Base-by-base conservation (phyloP, 306 rosid genomes). In the Datisca glomerata region DNA sequence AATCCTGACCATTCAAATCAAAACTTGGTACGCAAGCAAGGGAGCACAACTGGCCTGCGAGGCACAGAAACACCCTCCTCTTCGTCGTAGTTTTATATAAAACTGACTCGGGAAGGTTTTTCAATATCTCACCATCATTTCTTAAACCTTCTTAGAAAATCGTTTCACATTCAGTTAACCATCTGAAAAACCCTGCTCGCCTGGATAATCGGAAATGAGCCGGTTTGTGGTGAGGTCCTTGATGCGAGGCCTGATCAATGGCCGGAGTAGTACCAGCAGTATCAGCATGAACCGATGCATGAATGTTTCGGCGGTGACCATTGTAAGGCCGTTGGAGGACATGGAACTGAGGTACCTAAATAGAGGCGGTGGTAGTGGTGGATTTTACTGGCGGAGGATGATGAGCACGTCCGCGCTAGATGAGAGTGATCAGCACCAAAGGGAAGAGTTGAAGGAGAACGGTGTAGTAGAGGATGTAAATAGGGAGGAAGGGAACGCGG, bases 331-430 rank as follows among this genome's bases (percentile, higher is more conserved):
- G 4, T 40, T 33, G 24, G 45, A 14, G 16, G 53, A 31, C 11
- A 41, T 20, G 32, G 68, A 47, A 48, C 21, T 37, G 44, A 66
- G 42, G 4, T 54, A 54, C 1, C 23, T 11, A 1, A 31, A 11
- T n/a, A n/a, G n/a, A 34, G 18, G 21, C 17, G 10, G 43, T 27
- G 5, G 53, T 28, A 66, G 43, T 7, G 72, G 67, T 8, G 64
- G 39, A 37, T 55, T 54, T 40, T 51, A 39, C 23, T 59, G 75
- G 83, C 49, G 61, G 65, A 67, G 79, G 59, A 52, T 53, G 67
- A 42, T 67, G 51, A 60, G 35, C 60, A 53, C 49, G 65, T 51
- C 66, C 50, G 40, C 80, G 11, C 28, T 20, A 2, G 19, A 43
- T 17, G 22, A 47, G 43, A 42, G 32, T 25, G 78, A 18, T 12